Evolutionary conservation across 2,329 filamentous ascomycete species (phyloP).

Genomic region (Penicillium olsonii): DNA sequence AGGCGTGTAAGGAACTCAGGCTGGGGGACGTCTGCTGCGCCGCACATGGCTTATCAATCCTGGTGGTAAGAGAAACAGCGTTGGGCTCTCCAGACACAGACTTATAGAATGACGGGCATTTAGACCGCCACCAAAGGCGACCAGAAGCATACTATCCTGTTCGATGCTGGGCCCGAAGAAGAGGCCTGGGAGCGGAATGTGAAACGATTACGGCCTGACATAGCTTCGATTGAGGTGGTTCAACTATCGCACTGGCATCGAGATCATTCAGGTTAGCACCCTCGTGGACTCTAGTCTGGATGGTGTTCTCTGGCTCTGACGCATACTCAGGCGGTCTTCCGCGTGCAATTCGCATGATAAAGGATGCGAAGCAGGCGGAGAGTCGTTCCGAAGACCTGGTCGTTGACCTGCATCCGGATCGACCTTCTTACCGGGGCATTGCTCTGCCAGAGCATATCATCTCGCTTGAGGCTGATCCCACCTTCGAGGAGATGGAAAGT

Average conservation of each 20-base stretch:
- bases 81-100: neutral
- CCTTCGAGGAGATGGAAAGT: constrained; percentile 49
- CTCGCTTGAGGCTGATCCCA: constrained; percentile 56
- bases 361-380: constrained; percentile 38
- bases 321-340: constrained; percentile 48
- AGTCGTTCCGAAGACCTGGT: constrained; percentile 32
- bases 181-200: constrained; percentile 54
- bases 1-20: constrained; percentile 47
- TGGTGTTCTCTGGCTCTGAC: neutral
- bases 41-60: constrained; percentile 56
- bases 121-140: constrained; percentile 52
- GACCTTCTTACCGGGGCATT: constrained; percentile 55
- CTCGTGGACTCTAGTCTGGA: neutral
- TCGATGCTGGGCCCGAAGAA: constrained; percentile 57
- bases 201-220: constrained; percentile 45
- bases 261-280: constrained; percentile 52
- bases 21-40: constrained; percentile 57
- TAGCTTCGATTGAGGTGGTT: constrained; percentile 49
- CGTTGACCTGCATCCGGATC: constrained; percentile 55
- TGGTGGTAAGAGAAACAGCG: constrained; percentile 46
- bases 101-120: neutral
- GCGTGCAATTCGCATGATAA: constrained; percentile 52
- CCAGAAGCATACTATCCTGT: constrained; percentile 51
- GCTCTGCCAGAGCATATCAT: constrained; percentile 43
- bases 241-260: constrained; percentile 58